Conservation (phyloP, 345 rosid species). For the Pelargonium nanum region DNA sequence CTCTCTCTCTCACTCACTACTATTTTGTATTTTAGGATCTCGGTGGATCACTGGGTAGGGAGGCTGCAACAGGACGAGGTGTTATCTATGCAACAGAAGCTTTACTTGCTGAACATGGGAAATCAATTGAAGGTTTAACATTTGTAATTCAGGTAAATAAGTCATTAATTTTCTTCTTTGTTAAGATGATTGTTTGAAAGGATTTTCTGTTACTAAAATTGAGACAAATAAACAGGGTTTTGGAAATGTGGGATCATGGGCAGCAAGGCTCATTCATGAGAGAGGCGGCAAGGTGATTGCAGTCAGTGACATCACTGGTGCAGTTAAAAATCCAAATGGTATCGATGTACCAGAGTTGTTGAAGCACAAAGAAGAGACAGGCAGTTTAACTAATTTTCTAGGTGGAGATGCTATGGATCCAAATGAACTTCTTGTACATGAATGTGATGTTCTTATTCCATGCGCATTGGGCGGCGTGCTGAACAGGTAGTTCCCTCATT, state of each 20-base stretch:
- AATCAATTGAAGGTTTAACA: constrained; percentile 63
- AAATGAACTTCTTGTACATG: constrained; percentile 57
- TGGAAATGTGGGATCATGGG: constrained; percentile 98
- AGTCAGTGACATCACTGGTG: constrained; percentile 89
- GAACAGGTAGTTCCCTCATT: constrained; percentile 39
- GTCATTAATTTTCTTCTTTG: background rate
- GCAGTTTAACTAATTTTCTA: constrained; percentile 48
- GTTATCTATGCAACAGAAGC: constrained; percentile 86
- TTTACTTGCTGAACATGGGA: constrained; percentile 77
- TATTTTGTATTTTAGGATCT: constrained; percentile 54
- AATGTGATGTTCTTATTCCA: constrained; percentile 96
- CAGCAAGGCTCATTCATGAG: constrained; percentile 71
- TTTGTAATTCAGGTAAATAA: constrained; percentile 74
- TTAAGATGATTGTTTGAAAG: background rate
- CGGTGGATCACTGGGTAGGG: constrained; percentile 97
- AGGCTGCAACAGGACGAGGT: constrained; percentile 98
- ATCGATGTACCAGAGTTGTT: constrained; percentile 51
- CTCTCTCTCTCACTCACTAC: background rate
- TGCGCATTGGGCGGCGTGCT: constrained; percentile 96
- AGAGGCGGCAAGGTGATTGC: constrained; percentile 90
- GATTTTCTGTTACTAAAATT: background rate
- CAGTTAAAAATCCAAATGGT: constrained; percentile 74
- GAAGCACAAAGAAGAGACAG: constrained; percentile 49
- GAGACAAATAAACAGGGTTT: constrained; percentile 47
- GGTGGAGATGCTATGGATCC: constrained; percentile 73